A percentile compares a stretch with the other conserved stretches of the same genome.
Evolutionary conservation across 306 rosid genomes (phyloP).

Genomic region (Vigna angularis): DNA sequence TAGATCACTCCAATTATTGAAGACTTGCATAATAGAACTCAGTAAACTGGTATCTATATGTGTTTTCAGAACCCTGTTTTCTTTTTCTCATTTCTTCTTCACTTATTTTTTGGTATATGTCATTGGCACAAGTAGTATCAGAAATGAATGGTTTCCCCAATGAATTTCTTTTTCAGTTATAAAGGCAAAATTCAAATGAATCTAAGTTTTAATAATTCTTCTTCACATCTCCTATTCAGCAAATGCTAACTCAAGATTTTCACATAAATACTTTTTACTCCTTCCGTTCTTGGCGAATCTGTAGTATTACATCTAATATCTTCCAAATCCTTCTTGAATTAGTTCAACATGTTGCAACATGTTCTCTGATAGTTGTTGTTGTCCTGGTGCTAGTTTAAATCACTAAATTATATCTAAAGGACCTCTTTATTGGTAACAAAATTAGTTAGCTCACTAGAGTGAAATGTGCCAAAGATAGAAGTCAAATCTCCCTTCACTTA

Average conservation of each 20-base stretch:
- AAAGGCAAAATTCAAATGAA: not conserved
- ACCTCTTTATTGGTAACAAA: not conserved
- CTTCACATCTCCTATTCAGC: slow-evolving; percentile 2
- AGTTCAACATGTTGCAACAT: not conserved
- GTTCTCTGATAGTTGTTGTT: not conserved
- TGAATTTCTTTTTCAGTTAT: not conserved
- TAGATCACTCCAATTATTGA: too few relatives aligned
- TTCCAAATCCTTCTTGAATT: not conserved
- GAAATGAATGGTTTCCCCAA: not conserved
- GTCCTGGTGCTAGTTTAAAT: not conserved
- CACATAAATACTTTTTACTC: not conserved
- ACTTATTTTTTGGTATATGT: not conserved
- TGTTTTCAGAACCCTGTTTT: not conserved
- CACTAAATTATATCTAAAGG: not conserved
- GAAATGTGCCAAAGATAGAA: not conserved
- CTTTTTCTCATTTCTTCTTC: slow-evolving; percentile 14
- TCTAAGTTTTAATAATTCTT: not conserved
- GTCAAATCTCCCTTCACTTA: not conserved
- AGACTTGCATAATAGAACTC: too few relatives aligned
- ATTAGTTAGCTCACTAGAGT: not conserved
- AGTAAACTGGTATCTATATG: not conserved
- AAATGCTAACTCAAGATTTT: not conserved
- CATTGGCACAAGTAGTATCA: not conserved
- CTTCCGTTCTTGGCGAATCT: not conserved
- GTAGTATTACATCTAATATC: not conserved